Evolutionary conservation across 2,329 filamentous ascomycete genomes (phyloP), one percentile per base, ranked within the genome.

Genomic region (Metarhizium album): DNA sequence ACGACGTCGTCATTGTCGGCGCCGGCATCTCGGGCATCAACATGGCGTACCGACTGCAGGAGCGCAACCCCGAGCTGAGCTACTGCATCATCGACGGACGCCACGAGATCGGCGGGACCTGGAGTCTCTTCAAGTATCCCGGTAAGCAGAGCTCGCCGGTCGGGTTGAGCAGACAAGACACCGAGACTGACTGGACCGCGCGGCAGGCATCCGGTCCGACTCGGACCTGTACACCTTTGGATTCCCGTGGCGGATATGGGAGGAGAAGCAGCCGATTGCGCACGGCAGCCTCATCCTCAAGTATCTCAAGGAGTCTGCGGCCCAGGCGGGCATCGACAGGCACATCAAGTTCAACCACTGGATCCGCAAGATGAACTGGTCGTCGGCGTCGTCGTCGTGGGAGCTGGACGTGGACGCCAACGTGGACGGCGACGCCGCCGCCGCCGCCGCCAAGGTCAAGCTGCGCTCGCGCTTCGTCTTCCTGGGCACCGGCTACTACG

Each of bases 61-160:
- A 70, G 1, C 62, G 74, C 53, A 66, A 80, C 3, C 83, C 84
- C 0, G 65, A 73, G 47, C 58, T 60, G 50, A 74, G 67, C 27
- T 87, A 82, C 60, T 72, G 75, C 38, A 75, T 90, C 37, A 74
- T 89, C 24, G 85, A 89, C 63, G 73, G 72, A 7, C 79, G 84
- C 47, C 67, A 74, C 51, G 70, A 74, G 40, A 70, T 87, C 2
- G 86, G 84, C 14, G 85, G 86, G 37, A 89, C 86, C 3, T 90
- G 86, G 85, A 77, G 78, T 55, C 75, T 87, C 43, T 89, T 86
- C 73, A 78, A 76, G 45, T 89, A 87, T 58, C 85, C 84, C 0
- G 82, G 50, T 52, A 40, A 18, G 50, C 27, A 13, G 7, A 23
- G 14, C 45, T n/a, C n/a, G n/a, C n/a, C n/a, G n/a, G n/a, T n/a